Percentiles rank a stretch among this genome's conserved stretches.
phyloP scores from a whole-genome alignment of 129 eudicot species.

The Silybum marianum region DNA sequence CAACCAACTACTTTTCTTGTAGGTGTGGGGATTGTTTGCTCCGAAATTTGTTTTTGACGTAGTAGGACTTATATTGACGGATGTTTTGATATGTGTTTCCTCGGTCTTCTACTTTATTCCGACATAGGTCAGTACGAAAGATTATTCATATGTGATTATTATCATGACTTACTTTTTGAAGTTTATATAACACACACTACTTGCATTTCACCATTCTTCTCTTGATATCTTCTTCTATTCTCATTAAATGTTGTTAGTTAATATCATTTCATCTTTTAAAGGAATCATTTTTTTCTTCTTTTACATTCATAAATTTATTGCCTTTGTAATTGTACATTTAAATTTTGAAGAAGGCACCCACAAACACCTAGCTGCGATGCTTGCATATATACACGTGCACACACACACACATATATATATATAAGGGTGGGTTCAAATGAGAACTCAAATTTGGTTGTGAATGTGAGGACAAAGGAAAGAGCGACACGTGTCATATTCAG shows the following conservation, averaged over 20 bases:
- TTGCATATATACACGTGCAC: not conserved
- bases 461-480: no score
- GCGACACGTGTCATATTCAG: no score
- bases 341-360: not conserved
- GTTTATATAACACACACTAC: not conserved
- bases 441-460: no score
- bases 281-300: not conserved
- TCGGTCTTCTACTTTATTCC: slow-evolving; percentile 54
- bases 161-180: not conserved
- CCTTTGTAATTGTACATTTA: not conserved
- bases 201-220: not conserved
- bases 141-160: not conserved
- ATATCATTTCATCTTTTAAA: not conserved
- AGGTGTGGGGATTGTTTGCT: slow-evolving; percentile 99
- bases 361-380: not conserved
- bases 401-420: no score
- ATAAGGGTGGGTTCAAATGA: no score
- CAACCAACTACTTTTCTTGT: slow-evolving; percentile 19
- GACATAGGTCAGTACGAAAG: slow-evolving; percentile 18
- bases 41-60: slow-evolving; percentile 93
- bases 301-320: not conserved
- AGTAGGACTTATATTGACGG: slow-evolving; percentile 77
- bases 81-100: slow-evolving; percentile 61
- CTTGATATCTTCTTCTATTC: not conserved
- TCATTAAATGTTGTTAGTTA: not conserved